Evolutionary conservation across 495 filamentous ascomycete species (phyloP).

Genomic region (Penicillium egyptiacum): DNA sequence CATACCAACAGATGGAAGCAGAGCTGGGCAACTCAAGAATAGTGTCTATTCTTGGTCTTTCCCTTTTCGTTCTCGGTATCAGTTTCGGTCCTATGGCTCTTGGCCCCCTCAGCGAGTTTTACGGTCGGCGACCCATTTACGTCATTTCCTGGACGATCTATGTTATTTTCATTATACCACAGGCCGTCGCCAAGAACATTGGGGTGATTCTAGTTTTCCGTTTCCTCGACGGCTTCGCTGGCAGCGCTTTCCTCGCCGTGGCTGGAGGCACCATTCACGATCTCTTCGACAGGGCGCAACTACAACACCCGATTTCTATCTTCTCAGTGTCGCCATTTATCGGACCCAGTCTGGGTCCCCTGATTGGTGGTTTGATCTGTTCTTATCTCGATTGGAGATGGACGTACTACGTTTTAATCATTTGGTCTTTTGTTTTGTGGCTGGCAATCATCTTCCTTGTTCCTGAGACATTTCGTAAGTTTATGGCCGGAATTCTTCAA

Average conservation of each 20-base stretch:
- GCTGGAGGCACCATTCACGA: constrained; percentile 43
- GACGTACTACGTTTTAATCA: constrained; percentile 69
- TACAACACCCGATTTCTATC: too few relatives aligned
- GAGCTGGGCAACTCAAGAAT: too few relatives aligned
- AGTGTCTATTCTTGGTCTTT: too few relatives aligned
- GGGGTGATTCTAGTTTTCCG: constrained; percentile 56
- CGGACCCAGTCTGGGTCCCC: constrained; percentile 41
- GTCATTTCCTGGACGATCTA: constrained; percentile 60
- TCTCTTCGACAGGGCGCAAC: constrained; percentile 9
- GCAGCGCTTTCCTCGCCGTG: constrained; percentile 52
- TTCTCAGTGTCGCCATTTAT: not conserved
- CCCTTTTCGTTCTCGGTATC: not conserved
- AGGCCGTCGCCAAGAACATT: constrained; percentile 55
- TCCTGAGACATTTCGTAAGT: constrained; percentile 66
- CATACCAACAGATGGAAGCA: too few relatives aligned
- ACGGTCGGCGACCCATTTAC: constrained; percentile 57
- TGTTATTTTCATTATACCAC: constrained; percentile 59
- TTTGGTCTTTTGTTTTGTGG: constrained; percentile 56
- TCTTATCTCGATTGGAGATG: constrained; percentile 59
- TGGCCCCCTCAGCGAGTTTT: constrained; percentile 64
- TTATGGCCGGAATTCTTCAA: too few relatives aligned
- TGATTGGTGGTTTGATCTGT: constrained; percentile 66
- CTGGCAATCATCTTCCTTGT: constrained; percentile 61
- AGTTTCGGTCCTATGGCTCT: constrained; percentile 57
- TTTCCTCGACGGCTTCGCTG: constrained; percentile 56